Base-by-base conservation (phyloP, 768 basidiomycete genomes). In the Amanita molliuscula region DNA sequence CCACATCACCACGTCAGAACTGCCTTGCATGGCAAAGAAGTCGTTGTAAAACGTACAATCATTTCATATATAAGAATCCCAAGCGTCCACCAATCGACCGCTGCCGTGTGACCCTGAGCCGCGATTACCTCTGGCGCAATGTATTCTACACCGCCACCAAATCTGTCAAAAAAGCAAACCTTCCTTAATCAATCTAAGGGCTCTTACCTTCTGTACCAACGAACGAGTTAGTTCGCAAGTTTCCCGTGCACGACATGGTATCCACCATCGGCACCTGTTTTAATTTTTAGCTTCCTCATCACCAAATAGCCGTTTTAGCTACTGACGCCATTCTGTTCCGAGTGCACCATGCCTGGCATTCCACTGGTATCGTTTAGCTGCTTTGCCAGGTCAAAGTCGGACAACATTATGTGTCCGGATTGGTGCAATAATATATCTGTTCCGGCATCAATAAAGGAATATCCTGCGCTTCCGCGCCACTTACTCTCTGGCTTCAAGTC, bases 11-110 rank as follows among this genome's bases (percentile, higher is more conserved):
- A 67, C 66, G 66, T 67, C 63, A 69, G 61, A 67, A 58, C 66
- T 57, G 33, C 54, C 54, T 59, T 50, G 54, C 61, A 52, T 53
- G 55, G 46, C 55, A 58, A 62, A 62, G 62, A 61, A 61, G 58
- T 57, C 64, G 54, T 47, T 51, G 48, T 55, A 55, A 67, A 54
- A 81, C 89, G 77, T 76, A 92, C 89, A 67, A 94, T 92, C 91
- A 96, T 96, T 72, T 99, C 96, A 72, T 93, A 96, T 60, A 98
- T 90, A 61, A 99, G 79, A 61, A 98, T 97, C 34, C 96, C 96
- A 44, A 97, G 73, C 28, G 96, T 98, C 96, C 91, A 94, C 95
- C 95, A 99, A 69, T 99, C 96, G 46, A 99, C 96, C 11, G 95
- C 94, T 54, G 92, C 92, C 33, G 94, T 96, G 67, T 99, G 96